These are phyloP conservation scores for Royoungia palumana DNA, from an alignment of 768 basidiomycete genomes.

Conservation along the genomic window DNA sequence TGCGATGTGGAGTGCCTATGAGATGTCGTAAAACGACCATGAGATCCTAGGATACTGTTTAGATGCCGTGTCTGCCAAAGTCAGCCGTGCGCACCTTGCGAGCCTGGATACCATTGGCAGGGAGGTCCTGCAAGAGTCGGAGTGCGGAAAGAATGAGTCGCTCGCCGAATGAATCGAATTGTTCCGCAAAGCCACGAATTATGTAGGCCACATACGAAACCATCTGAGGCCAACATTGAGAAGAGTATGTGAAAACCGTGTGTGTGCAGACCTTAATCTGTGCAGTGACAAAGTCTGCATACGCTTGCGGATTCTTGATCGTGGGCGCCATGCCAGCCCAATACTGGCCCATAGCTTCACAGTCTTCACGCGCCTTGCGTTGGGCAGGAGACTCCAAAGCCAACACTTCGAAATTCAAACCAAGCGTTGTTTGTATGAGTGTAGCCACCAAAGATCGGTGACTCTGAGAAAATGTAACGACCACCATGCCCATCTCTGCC, in stretches of 20 bases:
- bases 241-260: neutral
- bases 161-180: slow-evolving; percentile 74
- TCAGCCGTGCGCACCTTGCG: slow-evolving; percentile 57
- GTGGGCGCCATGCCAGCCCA: slow-evolving; percentile 81
- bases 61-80: neutral
- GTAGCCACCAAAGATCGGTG: slow-evolving; percentile 64
- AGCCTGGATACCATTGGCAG: slow-evolving; percentile 74
- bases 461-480: slow-evolving; percentile 86
- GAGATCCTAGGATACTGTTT: slow-evolving; percentile 58
- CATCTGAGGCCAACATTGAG: slow-evolving; percentile 48
- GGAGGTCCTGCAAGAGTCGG: slow-evolving; percentile 91
- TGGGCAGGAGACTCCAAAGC: slow-evolving; percentile 80
- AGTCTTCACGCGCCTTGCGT: slow-evolving; percentile 68
- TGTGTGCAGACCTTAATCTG: slow-evolving; percentile 74
- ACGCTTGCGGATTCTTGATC: slow-evolving; percentile 69
- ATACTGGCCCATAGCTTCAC: slow-evolving; percentile 74
- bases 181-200: slow-evolving; percentile 62
- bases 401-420: slow-evolving; percentile 77
- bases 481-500: slow-evolving; percentile 89
- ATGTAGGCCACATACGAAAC: slow-evolving; percentile 91
- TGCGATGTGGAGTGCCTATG: slow-evolving; percentile 71
- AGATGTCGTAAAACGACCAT: slow-evolving; percentile 92
- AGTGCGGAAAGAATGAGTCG: slow-evolving; percentile 75
- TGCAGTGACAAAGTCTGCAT: slow-evolving; percentile 79
- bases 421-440: slow-evolving; percentile 65